These are phyloP conservation scores for Phytophthora ohioensis DNA, from an alignment of 352 stramenopile genomes.

Conservation along the genomic window DNA sequence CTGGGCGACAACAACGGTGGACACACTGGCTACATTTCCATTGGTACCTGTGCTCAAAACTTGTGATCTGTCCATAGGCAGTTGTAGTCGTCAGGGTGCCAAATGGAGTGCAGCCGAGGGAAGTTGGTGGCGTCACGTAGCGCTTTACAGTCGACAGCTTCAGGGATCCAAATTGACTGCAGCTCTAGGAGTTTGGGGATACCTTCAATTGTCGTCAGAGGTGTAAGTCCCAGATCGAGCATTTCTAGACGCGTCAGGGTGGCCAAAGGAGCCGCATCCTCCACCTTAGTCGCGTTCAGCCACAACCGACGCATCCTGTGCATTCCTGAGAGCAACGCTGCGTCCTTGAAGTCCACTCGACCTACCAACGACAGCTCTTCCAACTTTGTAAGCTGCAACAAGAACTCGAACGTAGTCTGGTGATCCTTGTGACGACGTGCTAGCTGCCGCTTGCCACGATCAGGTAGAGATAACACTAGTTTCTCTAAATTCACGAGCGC, in stretches of 20 bases:
- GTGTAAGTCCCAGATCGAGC: constrained; percentile 63
- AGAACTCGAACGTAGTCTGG: constrained; percentile 58
- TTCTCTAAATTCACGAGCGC: constrained; percentile 58
- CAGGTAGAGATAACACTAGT: constrained; percentile 55
- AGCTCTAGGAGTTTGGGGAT: constrained; percentile 46
- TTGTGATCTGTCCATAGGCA: constrained; percentile 70
- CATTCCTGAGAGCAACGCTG: constrained; percentile 45
- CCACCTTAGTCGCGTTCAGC: constrained; percentile 64
- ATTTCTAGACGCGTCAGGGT: constrained; percentile 46
- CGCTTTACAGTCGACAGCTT: constrained; percentile 47
- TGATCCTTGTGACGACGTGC: constrained; percentile 47
- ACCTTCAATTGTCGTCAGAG: constrained; percentile 48
- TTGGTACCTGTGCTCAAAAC: constrained; percentile 34
- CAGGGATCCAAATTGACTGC: constrained; percentile 59
- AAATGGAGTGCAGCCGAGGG: constrained; percentile 57
- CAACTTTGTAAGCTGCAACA: constrained; percentile 44
- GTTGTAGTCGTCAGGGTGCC: constrained; percentile 73
- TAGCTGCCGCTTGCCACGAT: constrained; percentile 56
- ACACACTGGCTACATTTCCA: not conserved
- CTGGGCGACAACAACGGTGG: not conserved
- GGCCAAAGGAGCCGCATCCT: constrained; percentile 43
- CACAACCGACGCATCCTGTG: constrained; percentile 52
- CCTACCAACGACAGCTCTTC: constrained; percentile 60
- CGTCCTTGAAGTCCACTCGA: constrained; percentile 71
- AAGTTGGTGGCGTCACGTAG: constrained; percentile 57